These are phyloP conservation scores for Oryza rufipogon DNA, from an alignment of 176 grass and related monocot species.

Conservation along the genomic window DNA sequence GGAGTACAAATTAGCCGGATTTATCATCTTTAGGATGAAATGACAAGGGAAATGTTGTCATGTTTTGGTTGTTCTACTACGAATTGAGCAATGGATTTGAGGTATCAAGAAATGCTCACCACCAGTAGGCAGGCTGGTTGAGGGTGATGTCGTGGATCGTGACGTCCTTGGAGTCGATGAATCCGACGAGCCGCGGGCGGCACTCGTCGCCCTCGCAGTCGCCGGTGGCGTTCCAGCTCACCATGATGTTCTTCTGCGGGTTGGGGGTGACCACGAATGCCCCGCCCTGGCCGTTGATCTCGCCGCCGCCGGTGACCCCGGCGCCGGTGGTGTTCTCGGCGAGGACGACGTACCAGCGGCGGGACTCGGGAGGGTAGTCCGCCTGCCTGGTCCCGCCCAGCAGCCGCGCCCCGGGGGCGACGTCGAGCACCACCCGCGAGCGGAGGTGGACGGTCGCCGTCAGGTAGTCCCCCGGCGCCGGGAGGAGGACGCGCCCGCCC, in stretches of 20 bases:
- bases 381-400: conserved; percentile 73
- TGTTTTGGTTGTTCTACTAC: not conserved
- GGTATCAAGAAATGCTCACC: conserved; percentile 49
- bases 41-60: not conserved
- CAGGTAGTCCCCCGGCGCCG: conserved; percentile 75
- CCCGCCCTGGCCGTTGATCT: conserved; percentile 90
- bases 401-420: conserved; percentile 67
- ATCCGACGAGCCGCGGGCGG: conserved; percentile 83
- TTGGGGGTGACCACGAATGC: conserved; percentile 68
- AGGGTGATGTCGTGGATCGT: conserved; percentile 71
- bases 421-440: conserved; percentile 69
- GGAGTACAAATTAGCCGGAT: not conserved
- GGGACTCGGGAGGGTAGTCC: conserved; percentile 71
- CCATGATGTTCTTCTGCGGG: conserved; percentile 90
- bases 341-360: conserved; percentile 85
- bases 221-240: conserved; percentile 92
- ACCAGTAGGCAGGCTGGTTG: conserved; percentile 83
- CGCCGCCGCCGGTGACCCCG: conserved; percentile 79
- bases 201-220: conserved; percentile 78
- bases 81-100: not conserved
- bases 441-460: conserved; percentile 80
- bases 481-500: conserved; percentile 67
- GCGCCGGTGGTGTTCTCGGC: conserved; percentile 76
- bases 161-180: conserved; percentile 80
- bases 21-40: not conserved